Evolutionary conservation across 2,329 filamentous ascomycete species (phyloP).

Genomic region (Penicillium griseofulvum): DNA sequence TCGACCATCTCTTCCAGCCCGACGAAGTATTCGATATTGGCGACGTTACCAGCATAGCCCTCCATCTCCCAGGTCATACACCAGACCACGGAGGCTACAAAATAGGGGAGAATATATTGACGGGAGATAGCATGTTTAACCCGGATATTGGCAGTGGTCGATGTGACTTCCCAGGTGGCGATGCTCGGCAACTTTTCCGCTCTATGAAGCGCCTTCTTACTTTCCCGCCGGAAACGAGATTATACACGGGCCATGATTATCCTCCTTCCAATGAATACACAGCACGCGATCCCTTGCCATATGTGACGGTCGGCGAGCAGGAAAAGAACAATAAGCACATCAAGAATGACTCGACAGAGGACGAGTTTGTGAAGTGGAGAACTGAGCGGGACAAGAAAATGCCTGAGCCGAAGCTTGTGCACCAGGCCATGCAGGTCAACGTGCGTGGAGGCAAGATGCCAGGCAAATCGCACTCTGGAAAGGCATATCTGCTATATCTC

Average conservation of each 20-base stretch:
- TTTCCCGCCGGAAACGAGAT: conserved; percentile 42
- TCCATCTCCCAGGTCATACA: conserved; percentile 61
- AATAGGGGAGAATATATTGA: conserved; percentile 51
- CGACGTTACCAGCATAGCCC: conserved; percentile 42
- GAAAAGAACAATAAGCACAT: conserved; percentile 37
- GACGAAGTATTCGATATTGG: conserved; percentile 56
- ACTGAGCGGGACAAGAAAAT: conserved; percentile 31
- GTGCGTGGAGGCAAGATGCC: conserved; percentile 40
- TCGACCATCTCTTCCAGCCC: conserved; percentile 56
- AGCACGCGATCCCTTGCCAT: conserved; percentile 17
- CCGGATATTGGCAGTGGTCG: conserved; percentile 52
- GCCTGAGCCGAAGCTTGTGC: conserved; percentile 34
- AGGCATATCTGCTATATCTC: conserved; percentile 13
- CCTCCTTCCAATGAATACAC: conserved; percentile 29
- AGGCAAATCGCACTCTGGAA: conserved; percentile 12
- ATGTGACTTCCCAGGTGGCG: conserved; percentile 55
- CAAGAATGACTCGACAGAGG: conserved; percentile 21
- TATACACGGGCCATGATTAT: conserved; percentile 57
- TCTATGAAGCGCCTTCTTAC: conserved; percentile 46
- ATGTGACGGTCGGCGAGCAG: conserved; percentile 38
- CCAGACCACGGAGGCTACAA: conserved; percentile 61
- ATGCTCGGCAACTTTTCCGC: conserved; percentile 41
- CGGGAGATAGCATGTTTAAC: conserved; percentile 54
- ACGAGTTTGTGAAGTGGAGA: conserved; percentile 35
- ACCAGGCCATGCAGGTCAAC: conserved; percentile 42